Conservation (phyloP, 768 basidiomycete genomes). For the Suillus fuscotomentosus region DNA sequence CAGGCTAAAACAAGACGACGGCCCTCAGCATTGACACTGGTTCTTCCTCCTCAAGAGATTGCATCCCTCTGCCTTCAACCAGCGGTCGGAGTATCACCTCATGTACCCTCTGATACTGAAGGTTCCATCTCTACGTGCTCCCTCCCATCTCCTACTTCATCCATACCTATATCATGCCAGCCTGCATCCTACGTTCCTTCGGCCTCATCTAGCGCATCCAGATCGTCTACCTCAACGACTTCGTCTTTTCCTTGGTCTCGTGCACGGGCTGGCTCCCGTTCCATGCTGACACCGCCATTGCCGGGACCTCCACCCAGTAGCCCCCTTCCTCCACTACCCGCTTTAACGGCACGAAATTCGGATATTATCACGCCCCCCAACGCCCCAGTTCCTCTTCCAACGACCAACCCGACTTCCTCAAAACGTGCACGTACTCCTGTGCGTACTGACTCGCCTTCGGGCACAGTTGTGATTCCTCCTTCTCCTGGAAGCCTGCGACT, state of each 20-base stretch:
- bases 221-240: conserved; percentile 1
- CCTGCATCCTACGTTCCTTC: conserved; percentile 6
- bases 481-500: conserved; percentile 30
- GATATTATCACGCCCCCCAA: neutral
- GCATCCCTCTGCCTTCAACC: conserved; percentile 12
- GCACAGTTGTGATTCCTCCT: conserved; percentile 12
- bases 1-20: conserved; percentile 10
- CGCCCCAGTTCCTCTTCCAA: neutral
- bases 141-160: conserved; percentile 14
- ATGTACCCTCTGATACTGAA: conserved; percentile 23
- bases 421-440: conserved; percentile 24
- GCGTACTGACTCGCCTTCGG: neutral
- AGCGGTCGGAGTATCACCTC: conserved; percentile 19
- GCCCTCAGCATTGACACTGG: conserved; percentile 13
- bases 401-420: conserved; percentile 15
- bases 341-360: neutral
- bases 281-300: conserved; percentile 23
- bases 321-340: conserved; percentile 28
- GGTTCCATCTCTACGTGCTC: conserved; percentile 8
- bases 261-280: conserved; percentile 24
- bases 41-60: conserved; percentile 11
- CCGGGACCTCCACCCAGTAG: conserved; percentile 28
- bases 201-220: neutral
- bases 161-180: conserved; percentile 4
- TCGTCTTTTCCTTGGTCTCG: conserved; percentile 19